Percentiles rank a stretch among this genome's conserved stretches.
Conservation (phyloP, 1,284 basidiomycete genomes). For the Ganoderma resinaceum region DNA sequence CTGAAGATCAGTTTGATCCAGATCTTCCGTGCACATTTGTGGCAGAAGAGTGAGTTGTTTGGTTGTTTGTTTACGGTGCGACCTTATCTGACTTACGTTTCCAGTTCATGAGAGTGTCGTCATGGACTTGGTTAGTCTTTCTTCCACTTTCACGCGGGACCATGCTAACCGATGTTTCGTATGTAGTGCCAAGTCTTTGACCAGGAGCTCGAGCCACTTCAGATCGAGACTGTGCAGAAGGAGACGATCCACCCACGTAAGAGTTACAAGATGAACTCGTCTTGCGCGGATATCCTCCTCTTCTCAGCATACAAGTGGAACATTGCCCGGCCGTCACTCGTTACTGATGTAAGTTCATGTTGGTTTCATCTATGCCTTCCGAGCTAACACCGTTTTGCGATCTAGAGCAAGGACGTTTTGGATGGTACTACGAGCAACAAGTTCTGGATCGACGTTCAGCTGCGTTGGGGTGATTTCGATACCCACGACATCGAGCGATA, state of each 20-base stretch:
- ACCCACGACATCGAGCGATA: slow-evolving; percentile 98
- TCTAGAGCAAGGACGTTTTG: slow-evolving; percentile 89
- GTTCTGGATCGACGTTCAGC: slow-evolving; percentile 98
- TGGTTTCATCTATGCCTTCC: background rate
- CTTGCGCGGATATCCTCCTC: slow-evolving; percentile 94
- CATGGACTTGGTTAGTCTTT: slow-evolving; percentile 86
- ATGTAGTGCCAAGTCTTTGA: slow-evolving; percentile 95
- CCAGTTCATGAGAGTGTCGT: slow-evolving; percentile 89
- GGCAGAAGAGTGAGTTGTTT: slow-evolving; percentile 91
- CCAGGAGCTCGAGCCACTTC: slow-evolving; percentile 97
- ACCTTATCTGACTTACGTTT: slow-evolving; percentile 16
- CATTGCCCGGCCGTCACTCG: slow-evolving; percentile 93
- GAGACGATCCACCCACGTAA: slow-evolving; percentile 99
- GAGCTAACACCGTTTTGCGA: slow-evolving; percentile 5
- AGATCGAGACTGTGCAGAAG: slow-evolving; percentile 99
- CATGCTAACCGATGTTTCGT: background rate
- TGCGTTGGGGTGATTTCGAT: slow-evolving; percentile 99
- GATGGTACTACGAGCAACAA: slow-evolving; percentile 99
- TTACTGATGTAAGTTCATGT: slow-evolving; percentile 81
- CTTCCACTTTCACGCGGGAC: background rate
- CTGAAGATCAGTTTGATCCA: slow-evolving; percentile 98
- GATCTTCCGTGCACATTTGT: slow-evolving; percentile 99
- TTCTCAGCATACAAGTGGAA: slow-evolving; percentile 99
- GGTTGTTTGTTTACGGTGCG: slow-evolving; percentile 19
- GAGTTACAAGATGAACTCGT: slow-evolving; percentile 99